These are phyloP conservation scores for Leishmania tropica DNA, from an alignment of 208 protist species.

Conservation along the genomic window DNA sequence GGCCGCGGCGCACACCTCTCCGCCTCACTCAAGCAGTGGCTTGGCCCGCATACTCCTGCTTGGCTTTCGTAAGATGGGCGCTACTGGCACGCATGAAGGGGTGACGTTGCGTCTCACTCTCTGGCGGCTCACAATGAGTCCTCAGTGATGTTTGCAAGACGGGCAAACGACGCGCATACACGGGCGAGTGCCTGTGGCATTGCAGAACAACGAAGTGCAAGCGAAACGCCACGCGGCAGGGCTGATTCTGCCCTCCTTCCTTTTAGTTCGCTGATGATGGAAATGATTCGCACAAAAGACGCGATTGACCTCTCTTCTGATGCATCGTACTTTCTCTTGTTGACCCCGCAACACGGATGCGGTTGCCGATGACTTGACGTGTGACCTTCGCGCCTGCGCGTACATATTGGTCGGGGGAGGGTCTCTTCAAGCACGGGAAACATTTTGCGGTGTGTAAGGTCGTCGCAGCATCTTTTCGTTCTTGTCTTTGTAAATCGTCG, in stretches of 20 bases:
- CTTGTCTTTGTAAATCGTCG: background rate
- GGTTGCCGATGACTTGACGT: background rate
- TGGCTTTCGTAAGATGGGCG: constrained; percentile 45
- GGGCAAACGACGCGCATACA: background rate
- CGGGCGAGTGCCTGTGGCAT: background rate
- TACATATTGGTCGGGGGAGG: background rate
- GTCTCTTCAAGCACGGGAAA: background rate
- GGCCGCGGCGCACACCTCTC: constrained; percentile 43
- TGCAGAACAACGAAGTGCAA: background rate
- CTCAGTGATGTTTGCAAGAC: too few species aligned
- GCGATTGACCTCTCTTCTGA: background rate
- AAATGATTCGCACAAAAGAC: background rate
- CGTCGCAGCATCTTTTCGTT: background rate
- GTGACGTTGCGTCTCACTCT: background rate
- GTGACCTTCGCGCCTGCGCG: background rate
- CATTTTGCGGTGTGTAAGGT: background rate
- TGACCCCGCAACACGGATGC: background rate
- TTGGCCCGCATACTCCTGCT: constrained; percentile 50
- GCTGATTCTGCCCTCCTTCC: too few species aligned
- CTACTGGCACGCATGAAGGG: background rate
- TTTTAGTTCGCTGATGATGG: background rate
- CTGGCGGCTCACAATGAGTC: background rate
- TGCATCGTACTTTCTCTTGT: background rate
- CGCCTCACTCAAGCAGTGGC: constrained; percentile 37
- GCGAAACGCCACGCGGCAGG: background rate